Evolutionary conservation across 169 alveolate genomes (phyloP).

Genomic region (Babesia ovata): DNA sequence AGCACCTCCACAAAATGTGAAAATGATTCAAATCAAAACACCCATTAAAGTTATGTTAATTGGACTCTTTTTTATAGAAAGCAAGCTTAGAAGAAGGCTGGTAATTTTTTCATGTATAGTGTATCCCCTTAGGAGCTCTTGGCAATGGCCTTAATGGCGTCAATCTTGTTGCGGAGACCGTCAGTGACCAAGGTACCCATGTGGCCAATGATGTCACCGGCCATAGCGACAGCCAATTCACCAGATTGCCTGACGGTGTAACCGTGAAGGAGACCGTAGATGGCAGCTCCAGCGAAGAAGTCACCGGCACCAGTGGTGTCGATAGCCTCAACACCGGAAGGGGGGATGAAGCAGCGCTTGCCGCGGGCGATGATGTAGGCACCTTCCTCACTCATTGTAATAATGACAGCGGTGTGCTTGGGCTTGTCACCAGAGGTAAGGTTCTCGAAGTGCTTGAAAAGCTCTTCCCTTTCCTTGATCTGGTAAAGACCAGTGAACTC

Average conservation of each 20-base stretch:
- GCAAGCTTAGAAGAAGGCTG: no score
- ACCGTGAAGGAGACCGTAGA: constrained; percentile 26
- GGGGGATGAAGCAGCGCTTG: constrained; percentile 3
- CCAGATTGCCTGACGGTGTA: not conserved
- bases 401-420: constrained; percentile 3
- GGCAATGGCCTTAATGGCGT: not conserved
- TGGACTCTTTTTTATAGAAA: no score
- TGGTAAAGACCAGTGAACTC: constrained; percentile 8
- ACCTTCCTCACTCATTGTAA: constrained; percentile 16
- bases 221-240: constrained; percentile 4
- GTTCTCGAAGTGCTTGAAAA: not conserved
- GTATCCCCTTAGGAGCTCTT: no score
- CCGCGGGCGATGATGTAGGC: constrained; percentile 21
- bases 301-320: constrained; percentile 47
- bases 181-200: not conserved
- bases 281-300: constrained; percentile 30
- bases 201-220: constrained; percentile 4
- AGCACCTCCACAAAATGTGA: no score
- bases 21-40: no score
- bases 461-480: not conserved
- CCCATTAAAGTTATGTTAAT: no score
- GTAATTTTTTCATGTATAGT: no score
- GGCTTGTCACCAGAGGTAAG: constrained; percentile 20
- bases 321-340: not conserved
- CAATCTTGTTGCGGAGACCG: constrained; percentile 9